phyloP scores from a whole-genome alignment of 768 basidiomycete genomes.

The Mycena filopes region DNA sequence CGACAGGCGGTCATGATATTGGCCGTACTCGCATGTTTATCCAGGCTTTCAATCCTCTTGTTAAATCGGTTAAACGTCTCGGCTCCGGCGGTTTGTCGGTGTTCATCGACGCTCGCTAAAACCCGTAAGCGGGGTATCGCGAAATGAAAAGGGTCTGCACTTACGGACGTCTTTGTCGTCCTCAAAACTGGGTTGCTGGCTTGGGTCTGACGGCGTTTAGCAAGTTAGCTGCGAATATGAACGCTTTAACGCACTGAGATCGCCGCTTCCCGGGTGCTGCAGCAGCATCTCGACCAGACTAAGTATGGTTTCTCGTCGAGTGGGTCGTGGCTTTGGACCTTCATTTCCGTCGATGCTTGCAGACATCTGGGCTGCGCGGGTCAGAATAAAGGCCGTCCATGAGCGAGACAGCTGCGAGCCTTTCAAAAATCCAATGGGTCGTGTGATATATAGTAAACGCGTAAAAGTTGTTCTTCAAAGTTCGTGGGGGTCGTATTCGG shows the following conservation, averaged over 20 bases:
- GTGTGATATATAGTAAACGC: slow-evolving; percentile 7
- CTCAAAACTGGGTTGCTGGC: slow-evolving; percentile 61
- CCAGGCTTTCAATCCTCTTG: slow-evolving; percentile 35
- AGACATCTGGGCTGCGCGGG: slow-evolving; percentile 20
- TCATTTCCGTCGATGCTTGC: slow-evolving; percentile 1
- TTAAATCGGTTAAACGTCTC: slow-evolving; percentile 73
- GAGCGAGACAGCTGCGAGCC: neutral
- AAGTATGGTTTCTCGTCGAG: slow-evolving; percentile 58
- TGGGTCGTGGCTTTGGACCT: neutral
- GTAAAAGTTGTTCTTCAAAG: slow-evolving; percentile 19
- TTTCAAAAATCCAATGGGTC: slow-evolving; percentile 1
- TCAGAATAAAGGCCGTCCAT: neutral
- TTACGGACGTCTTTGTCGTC: slow-evolving; percentile 75
- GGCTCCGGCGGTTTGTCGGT: slow-evolving; percentile 73
- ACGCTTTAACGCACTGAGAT: slow-evolving; percentile 41
- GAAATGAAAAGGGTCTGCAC: slow-evolving; percentile 41
- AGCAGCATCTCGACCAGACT: slow-evolving; percentile 63
- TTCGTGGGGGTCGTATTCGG: slow-evolving; percentile 26
- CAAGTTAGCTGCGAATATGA: neutral
- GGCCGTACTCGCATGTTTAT: slow-evolving; percentile 16
- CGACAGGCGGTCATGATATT: neutral
- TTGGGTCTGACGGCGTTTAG: slow-evolving; percentile 41
- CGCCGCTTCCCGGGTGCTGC: slow-evolving; percentile 46
- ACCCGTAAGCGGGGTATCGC: neutral
- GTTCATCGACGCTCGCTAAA: slow-evolving; percentile 64